phyloP scores from a whole-genome alignment of 495 filamentous ascomycete species.

The Penicillium bovifimosum region DNA sequence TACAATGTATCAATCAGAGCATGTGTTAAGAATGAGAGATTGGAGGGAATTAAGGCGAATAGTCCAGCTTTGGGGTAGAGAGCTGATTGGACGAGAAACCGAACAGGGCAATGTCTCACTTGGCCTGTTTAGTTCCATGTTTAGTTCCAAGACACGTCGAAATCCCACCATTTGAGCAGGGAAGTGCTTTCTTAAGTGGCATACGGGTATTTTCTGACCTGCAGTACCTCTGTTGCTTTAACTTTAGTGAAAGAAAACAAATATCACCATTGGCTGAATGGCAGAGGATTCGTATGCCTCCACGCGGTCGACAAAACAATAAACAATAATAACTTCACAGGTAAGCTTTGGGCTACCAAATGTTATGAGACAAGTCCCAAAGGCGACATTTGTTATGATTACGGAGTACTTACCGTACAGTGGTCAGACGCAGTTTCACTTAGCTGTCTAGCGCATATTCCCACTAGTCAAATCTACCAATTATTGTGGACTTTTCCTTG shows the following conservation, averaged over 20 bases:
- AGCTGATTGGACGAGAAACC: not conserved
- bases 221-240: too few species aligned
- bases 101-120: slow-evolving; percentile 6
- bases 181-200: not conserved
- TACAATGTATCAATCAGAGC: not conserved
- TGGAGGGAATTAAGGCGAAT: not conserved
- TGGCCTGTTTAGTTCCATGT: not conserved
- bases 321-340: not conserved
- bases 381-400: not conserved
- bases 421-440: not conserved
- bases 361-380: not conserved
- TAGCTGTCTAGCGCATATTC: slow-evolving; percentile 5
- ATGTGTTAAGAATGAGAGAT: not conserved
- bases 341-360: not conserved
- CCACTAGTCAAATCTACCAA: not conserved
- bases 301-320: slow-evolving; percentile 8
- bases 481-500: not conserved
- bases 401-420: not conserved
- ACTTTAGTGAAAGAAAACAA: too few species aligned
- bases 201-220: too few species aligned
- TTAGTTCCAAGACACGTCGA: slow-evolving; percentile 5
- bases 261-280: too few species aligned
- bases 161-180: not conserved
- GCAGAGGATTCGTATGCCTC: slow-evolving; percentile 20
- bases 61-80: not conserved